Evolutionary conservation across 768 basidiomycete species (phyloP), one percentile per base, ranked within the genome.

Genomic region (Lentinula lateritia): DNA sequence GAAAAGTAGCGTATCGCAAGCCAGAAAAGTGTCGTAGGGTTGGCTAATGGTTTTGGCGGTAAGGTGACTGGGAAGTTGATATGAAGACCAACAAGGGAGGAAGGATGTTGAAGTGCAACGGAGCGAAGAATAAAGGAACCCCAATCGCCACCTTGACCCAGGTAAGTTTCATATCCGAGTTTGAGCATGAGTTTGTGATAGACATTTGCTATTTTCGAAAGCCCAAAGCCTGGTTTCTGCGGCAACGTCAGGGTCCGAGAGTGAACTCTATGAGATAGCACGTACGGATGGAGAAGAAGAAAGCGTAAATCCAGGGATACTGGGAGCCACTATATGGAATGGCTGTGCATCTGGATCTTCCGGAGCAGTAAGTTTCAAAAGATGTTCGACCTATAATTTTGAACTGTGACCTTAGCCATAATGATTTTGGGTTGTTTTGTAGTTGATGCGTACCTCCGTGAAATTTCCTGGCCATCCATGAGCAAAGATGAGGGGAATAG

Each of bases 401-500:
- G 45, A 8, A 23, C 23, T 23, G 2, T 23, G 23, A 23, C 1
- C 16, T 42, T 23, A 43, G 10, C 5, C 28, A 23, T 5, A 8
- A 18, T 9, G 39, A 13, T 1, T 12, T 5, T 3, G 6, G 38
- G 13, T 3, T 2, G 23, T 23, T 23, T 10, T 6, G 50, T 56
- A 55, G 41, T 38, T 9, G 4, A 34, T 5, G 43, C 60, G 42
- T 46, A 73, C 74, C 73, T 76, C 74, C 6, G 71, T 69, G 59
- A 75, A 75, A 43, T 72, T 73, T 6, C 75, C 75, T 8, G 74
- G 76, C 76, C 84, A 85, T 5, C 84, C 84, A 64, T 86, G 84
- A 12, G 79, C 74, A 65, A 80, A 83, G n/a, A 85, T 69, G 18
- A 86, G 69, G 1, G 84, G 83, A 28, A 84, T 75, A 0, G 83